Conservation (phyloP, 768 basidiomycete species). For the Kwoniella dendrophila region DNA sequence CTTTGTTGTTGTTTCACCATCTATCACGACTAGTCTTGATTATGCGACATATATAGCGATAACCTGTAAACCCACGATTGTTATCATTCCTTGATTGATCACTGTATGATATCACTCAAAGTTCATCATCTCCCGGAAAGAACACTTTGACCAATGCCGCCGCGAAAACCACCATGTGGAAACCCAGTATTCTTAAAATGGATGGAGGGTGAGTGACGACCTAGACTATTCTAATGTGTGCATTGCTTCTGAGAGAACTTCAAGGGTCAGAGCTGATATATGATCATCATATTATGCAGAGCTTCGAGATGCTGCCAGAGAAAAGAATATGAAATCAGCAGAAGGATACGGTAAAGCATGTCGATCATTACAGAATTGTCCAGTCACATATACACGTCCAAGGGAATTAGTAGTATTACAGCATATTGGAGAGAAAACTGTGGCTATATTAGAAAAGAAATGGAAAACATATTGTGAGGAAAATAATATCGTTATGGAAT, state of each 20-base stretch:
- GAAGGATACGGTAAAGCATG: constrained; percentile 48
- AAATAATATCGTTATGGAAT: constrained; percentile 35
- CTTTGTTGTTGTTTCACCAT: no score
- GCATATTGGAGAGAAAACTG: constrained; percentile 48
- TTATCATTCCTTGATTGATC: no score
- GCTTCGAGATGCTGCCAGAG: constrained; percentile 43
- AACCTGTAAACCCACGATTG: no score
- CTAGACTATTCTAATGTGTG: no score
- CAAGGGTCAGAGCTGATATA: neutral
- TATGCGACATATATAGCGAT: no score
- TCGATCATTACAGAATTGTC: constrained; percentile 45
- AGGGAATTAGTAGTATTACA: constrained; percentile 43
- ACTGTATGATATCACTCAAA: no score
- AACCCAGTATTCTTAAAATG: constrained; percentile 50
- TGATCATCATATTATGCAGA: constrained; percentile 16
- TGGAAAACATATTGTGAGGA: constrained; percentile 41
- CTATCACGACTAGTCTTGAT: no score
- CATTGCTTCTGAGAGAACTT: no score
- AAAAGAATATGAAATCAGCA: constrained; percentile 40
- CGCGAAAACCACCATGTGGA: constrained; percentile 37
- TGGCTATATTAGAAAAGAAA: constrained; percentile 42
- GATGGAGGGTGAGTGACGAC: constrained; percentile 45
- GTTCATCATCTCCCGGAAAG: neutral
- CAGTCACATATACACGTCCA: constrained; percentile 43
- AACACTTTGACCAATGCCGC: constrained; percentile 15